phyloP scores from a whole-genome alignment of 1,139 yeast genomes.

The Yamadazyma mexicana region DNA sequence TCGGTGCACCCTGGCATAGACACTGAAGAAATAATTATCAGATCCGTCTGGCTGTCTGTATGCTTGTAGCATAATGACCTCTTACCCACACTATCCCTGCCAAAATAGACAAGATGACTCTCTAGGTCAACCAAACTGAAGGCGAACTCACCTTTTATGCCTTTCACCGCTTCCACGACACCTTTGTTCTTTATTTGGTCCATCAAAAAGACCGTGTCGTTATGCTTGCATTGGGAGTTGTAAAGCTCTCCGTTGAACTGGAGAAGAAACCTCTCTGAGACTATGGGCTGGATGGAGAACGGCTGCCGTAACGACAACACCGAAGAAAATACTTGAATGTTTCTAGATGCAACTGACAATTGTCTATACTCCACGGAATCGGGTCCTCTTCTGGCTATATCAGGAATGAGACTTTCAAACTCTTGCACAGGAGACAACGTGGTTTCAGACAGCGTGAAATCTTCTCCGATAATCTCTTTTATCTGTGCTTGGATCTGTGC shows the following conservation, averaged over 20 bases:
- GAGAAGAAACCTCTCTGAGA: slow-evolving; percentile 28
- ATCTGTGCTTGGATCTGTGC: slow-evolving; percentile 18
- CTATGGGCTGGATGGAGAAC: slow-evolving; percentile 66
- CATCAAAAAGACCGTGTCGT: slow-evolving; percentile 33
- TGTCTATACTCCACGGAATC: slow-evolving; percentile 33
- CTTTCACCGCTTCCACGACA: slow-evolving; percentile 31
- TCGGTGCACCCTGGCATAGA: slow-evolving; percentile 38
- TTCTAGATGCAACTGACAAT: slow-evolving; percentile 10
- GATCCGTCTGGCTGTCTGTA: slow-evolving; percentile 20
- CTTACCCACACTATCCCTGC: slow-evolving; percentile 81
- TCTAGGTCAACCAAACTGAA: slow-evolving; percentile 47
- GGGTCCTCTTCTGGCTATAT: slow-evolving; percentile 56
- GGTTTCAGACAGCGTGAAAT: slow-evolving; percentile 8
- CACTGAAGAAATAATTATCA: slow-evolving; percentile 48
- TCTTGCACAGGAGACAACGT: slow-evolving; percentile 2
- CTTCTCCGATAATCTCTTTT: slow-evolving; percentile 16
- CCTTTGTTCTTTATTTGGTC: slow-evolving; percentile 22
- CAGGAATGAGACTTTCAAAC: slow-evolving; percentile 36
- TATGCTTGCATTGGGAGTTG: slow-evolving; percentile 48
- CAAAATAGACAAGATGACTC: slow-evolving; percentile 58
- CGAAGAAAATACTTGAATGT: slow-evolving; percentile 53
- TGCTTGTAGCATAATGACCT: slow-evolving; percentile 61
- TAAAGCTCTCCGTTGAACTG: slow-evolving; percentile 93
- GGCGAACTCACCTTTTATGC: slow-evolving; percentile 82
- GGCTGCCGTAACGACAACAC: slow-evolving; percentile 81